Evolutionary conservation across 441 rosid genomes (phyloP), one percentile per base, ranked within the genome.

Genomic region (Syzygium malaccense): DNA sequence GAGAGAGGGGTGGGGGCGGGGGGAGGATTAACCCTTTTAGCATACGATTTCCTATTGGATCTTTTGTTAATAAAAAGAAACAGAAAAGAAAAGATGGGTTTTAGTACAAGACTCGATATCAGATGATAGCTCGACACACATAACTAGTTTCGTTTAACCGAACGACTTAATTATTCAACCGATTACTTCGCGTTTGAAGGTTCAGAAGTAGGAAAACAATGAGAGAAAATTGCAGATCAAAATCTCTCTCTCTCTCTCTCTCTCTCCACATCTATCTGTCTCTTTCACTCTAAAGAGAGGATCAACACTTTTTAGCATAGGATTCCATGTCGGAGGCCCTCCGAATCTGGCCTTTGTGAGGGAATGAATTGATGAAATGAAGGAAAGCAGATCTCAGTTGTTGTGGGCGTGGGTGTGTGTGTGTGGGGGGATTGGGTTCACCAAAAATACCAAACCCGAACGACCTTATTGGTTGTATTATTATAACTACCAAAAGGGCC

Each of bases 1-100:
- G 68, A 60, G 66, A 12, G 33, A 30, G 18, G 17, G 4, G 7
- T 0, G 6, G 0, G 18, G 4, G 60, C 0, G 17, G 17, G 66
- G 26, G 32, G 66, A 28, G 68, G 33, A 62, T 62, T 62, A 62
- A n/a, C 18, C 33, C 19, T 62, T 62, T 62, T 0, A 58, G 30
- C 3, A 4, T 58, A 4, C 15, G 3, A 58, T 58, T 58, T 56
- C 28, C 26, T 11, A 14, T 66, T 1, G 1, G 2, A 68, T 68
- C 26, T 68, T 19, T 10, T 4, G 2, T 20, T 15, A 6, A 64
- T 8, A 32, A 54, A 14, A 23, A 64, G 14, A n/a, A 62, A n/a
- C 15, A 3, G 6, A 3, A n/a, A 7, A 60, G 2, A 32, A 9
- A 9, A 68, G 1, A 1, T 1, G 4, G 15, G 48, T 68, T 33